Evolutionary conservation across 768 basidiomycete genomes (phyloP).

Genomic region (Coprinopsis strossmayeri): DNA sequence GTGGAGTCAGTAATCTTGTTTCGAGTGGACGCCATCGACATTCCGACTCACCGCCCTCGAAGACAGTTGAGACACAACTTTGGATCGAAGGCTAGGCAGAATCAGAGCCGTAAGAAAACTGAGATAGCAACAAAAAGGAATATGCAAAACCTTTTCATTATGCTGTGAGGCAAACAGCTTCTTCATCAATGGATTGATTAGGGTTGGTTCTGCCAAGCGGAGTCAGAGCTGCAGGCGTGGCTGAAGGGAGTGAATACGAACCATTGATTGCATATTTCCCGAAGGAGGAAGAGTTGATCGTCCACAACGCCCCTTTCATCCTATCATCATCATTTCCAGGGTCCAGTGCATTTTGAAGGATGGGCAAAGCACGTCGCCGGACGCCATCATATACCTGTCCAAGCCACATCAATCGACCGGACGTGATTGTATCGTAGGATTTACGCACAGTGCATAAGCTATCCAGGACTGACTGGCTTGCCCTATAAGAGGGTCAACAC

Average conservation of each 20-base stretch:
- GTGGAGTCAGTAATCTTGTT: not conserved
- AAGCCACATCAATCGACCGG: not conserved
- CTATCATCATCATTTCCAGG: conserved; percentile 77
- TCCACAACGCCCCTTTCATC: conserved; percentile 91
- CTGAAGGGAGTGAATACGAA: conserved; percentile 16
- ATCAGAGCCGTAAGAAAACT: not conserved
- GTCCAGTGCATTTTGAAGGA: conserved; percentile 49
- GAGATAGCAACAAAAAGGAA: not conserved
- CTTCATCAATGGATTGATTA: conserved; percentile 51
- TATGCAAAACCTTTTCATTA: conserved; percentile 64
- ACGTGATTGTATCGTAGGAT: not conserved
- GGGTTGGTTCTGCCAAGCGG: conserved; percentile 48
- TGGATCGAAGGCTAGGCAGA: conserved; percentile 74
- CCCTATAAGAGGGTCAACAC: conserved; percentile 21
- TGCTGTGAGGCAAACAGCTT: conserved; percentile 68
- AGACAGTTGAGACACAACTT: conserved; percentile 56
- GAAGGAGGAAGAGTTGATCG: conserved; percentile 58
- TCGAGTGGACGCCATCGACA: not conserved
- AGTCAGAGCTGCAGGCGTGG: not conserved
- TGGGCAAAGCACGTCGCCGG: conserved; percentile 53
- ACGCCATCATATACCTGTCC: conserved; percentile 62
- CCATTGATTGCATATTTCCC: conserved; percentile 50
- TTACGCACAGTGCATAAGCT: conserved; percentile 41
- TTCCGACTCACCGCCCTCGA: conserved; percentile 50
- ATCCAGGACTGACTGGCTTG: conserved; percentile 44